Percentiles rank a stretch among this genome's conserved stretches.
phyloP scores from a whole-genome alignment of 2,329 filamentous ascomycete genomes.

The Phialophora macrospora region DNA sequence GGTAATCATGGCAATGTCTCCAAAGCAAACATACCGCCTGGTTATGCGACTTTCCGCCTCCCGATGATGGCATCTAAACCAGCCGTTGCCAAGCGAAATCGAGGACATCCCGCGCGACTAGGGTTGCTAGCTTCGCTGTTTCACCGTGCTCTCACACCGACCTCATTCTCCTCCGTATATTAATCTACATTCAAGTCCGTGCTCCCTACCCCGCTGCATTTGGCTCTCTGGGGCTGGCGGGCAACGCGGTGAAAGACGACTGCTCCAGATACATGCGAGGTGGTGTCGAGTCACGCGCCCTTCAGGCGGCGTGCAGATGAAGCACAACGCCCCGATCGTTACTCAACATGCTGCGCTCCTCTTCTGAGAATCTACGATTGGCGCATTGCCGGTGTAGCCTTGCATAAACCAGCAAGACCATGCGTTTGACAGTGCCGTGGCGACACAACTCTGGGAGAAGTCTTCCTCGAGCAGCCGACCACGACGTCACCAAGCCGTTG shows the following conservation, averaged over 20 bases:
- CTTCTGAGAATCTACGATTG: not conserved
- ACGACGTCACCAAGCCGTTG: conserved; percentile 4
- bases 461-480: not conserved
- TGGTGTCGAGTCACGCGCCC: not conserved
- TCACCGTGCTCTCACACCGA: not conserved
- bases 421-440: conserved; percentile 4
- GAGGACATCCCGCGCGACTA: not conserved
- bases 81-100: conserved; percentile 11
- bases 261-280: not conserved
- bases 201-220: not conserved
- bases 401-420: conserved; percentile 1
- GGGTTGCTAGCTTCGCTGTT: not conserved
- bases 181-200: not conserved
- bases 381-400: conserved; percentile 1
- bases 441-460: not conserved
- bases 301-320: not conserved
- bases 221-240: not conserved
- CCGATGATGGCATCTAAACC: not conserved
- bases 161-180: not conserved
- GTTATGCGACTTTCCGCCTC: conserved; percentile 7
- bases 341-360: conserved; percentile 1
- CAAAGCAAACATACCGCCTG: conserved; percentile 1
- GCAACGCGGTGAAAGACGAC: not conserved
- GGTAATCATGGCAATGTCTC: conserved; percentile 16
- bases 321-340: conserved; percentile 1